phyloP scores from a whole-genome alignment of 148 eudicot species.

The Talinum fruticosum region DNA sequence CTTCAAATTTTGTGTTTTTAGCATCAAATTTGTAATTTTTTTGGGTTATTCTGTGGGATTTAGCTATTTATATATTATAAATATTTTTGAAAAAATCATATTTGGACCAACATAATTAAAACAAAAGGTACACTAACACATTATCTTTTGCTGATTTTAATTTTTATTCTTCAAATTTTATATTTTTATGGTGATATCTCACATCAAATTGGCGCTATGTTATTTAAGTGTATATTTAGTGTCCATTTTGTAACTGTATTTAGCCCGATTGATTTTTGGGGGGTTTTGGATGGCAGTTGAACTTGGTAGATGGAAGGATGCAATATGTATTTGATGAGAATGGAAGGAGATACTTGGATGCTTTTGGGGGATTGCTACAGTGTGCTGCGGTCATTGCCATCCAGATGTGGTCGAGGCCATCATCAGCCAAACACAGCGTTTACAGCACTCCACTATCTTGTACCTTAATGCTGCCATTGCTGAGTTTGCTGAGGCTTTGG shows the following conservation, averaged over 20 bases:
- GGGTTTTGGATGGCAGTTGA: constrained; percentile 48
- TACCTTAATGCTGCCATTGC: constrained; percentile 77
- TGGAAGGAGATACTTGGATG: constrained; percentile 88
- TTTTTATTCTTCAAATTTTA: too few relatives aligned
- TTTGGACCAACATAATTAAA: too few relatives aligned
- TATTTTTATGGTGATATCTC: too few relatives aligned
- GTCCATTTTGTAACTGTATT: too few relatives aligned
- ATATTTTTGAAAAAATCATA: too few relatives aligned
- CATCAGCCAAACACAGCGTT: constrained; percentile 54
- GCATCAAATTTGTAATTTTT: background rate
- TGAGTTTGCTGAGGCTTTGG: constrained; percentile 94
- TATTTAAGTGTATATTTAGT: too few relatives aligned
- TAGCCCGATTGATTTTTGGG: too few relatives aligned
- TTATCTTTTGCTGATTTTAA: background rate
- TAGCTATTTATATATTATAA: too few relatives aligned
- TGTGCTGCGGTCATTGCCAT: constrained; percentile 91
- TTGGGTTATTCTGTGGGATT: background rate
- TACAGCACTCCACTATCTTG: constrained; percentile 87
- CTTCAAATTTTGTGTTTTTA: too few relatives aligned
- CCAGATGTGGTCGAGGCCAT: constrained; percentile 83
- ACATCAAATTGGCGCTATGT: too few relatives aligned
- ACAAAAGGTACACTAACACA: too few relatives aligned
- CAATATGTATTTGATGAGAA: constrained; percentile 86
- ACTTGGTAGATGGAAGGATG: constrained; percentile 92
- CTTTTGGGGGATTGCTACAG: constrained; percentile 89